Conservation (phyloP, 768 basidiomycete species). For the Boletus subcaerulescens region DNA sequence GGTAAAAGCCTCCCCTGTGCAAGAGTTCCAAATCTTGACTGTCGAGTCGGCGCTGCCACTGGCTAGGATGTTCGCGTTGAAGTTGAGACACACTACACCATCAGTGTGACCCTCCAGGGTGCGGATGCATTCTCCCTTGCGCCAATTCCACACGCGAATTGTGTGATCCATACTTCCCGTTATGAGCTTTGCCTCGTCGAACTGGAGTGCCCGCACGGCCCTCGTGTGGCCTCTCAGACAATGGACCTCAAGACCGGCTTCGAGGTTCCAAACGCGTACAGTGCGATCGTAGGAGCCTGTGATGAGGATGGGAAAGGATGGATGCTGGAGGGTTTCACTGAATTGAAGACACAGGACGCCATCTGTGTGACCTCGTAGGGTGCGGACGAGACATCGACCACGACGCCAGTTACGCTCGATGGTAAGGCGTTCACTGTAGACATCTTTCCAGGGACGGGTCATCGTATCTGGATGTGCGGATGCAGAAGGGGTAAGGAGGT, state of each 20-base stretch:
- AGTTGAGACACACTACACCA: constrained; percentile 88
- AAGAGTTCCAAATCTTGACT: constrained; percentile 92
- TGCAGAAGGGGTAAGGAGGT: constrained; percentile 33
- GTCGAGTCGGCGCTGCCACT: constrained; percentile 94
- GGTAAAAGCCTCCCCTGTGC: constrained; percentile 88
- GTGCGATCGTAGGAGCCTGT: constrained; percentile 98
- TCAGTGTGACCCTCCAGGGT: constrained; percentile 89
- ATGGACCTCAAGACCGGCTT: constrained; percentile 80
- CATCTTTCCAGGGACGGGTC: constrained; percentile 96
- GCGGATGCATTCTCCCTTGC: constrained; percentile 81
- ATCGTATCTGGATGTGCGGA: constrained; percentile 32
- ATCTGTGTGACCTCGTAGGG: constrained; percentile 89
- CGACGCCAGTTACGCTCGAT: constrained; percentile 98
- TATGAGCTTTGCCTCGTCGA: constrained; percentile 92
- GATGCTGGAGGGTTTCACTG: constrained; percentile 77
- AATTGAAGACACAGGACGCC: constrained; percentile 98
- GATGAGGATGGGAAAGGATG: constrained; percentile 90
- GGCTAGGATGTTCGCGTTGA: constrained; percentile 87
- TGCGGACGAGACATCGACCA: constrained; percentile 81
- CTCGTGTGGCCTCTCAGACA: constrained; percentile 88
- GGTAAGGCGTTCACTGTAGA: constrained; percentile 95
- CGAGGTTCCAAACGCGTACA: constrained; percentile 93
- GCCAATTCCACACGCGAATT: constrained; percentile 95
- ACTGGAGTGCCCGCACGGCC: constrained; percentile 90
- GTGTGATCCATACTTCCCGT: constrained; percentile 97